Base-by-base conservation (phyloP, 2,329 filamentous ascomycete species). In the Fusarium phyllophilum region DNA sequence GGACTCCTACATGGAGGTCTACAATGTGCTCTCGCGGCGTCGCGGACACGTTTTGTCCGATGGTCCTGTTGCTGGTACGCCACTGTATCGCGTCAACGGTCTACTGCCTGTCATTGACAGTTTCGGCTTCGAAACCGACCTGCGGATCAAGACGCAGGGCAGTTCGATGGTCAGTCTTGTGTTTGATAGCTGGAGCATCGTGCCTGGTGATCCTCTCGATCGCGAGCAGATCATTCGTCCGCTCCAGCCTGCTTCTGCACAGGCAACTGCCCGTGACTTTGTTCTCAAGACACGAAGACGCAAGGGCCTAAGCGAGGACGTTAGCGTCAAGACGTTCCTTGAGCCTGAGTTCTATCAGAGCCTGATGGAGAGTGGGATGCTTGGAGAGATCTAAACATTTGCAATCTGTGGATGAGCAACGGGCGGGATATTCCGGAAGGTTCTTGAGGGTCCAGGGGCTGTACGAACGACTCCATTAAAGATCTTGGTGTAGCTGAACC, bases 41-140 rank as follows among this genome's bases (percentile, higher is more conserved):
- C 89, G 96, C 76, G 96, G 96, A 2, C 96, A 99, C 83, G 96
- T 99, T 34, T 87, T 99, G 33, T 92, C 93, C n/a, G 96, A 99
- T 81, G 94, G 94, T 0, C 95, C 95, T 20, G 94, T 99, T 69
- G 95, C 96, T 0, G 96, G 96, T 31, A 98, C 96, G 15, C 96
- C 96, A 9, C 88, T 99, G 17, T 98, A 98, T 84, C 92, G 93
- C 29, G 95, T 98, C 60, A 93, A 92, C 78, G 96, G 96, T 8
- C 87, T 98, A 56, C 91, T 99, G 63, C 96, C 96, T 15, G 96
- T 98, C 68, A 97, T 99, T 80, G 96, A 99, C 85, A 95, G 92
- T 36, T 99, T 99, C 79, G 96, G 96, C 26, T 98, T 99, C 83
- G 96, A 99, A 86, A 98, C 96, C 20, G 96, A 99, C 85, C 87